Evolutionary conservation across 1,284 basidiomycete species (phyloP), one percentile per base, ranked within the genome.

Genomic region (Kalmanozyma brasiliensis): DNA sequence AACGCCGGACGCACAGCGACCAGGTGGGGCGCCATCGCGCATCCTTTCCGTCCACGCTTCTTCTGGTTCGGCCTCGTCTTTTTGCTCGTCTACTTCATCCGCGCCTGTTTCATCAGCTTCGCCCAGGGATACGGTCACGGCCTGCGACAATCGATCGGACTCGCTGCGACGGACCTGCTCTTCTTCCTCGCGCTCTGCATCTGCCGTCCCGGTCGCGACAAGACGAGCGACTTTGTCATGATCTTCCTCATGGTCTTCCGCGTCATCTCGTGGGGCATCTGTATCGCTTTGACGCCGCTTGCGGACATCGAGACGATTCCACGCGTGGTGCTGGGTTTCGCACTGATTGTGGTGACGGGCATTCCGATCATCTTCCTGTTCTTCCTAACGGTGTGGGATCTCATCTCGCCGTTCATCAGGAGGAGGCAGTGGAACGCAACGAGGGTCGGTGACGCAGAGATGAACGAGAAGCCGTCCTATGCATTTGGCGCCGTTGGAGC

Each of bases 301-400:
- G 71, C 75, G 8, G 60, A 75, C 22, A 56, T 80, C 42, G 57
- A 71, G 52, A 77, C 76, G 23, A 81, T 82, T 37, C 78, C 79
- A 10, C 63, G 80, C 9, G 78, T 77, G 9, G 68, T 82, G 19
- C 61, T 82, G 1, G 80, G 79, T 4, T 80, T 79, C 32, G 81
- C 74, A 5, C 41, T 78, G 29, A 48, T 82, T 14, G 79, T 66
- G 6, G 65, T 81, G 13, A 76, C 76, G 7, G 63, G 61, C 1
- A 51, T 82, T 9, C 76, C 78, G 24, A 74, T 82, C 63, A 46
- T 82, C 33, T 74, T 73, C 35, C 34, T 79, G 17, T 76, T 82
- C 52, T 51, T 77, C 14, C 33, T 77, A 30, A 74, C 78, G 10
- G 42, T 79, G 6, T 72, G 61, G 53, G 78, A 78, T 49, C 48